These are phyloP conservation scores for Saccharomycopsis oosterbeekiorum DNA, from an alignment of 805 yeast genomes.

Conservation along the genomic window DNA sequence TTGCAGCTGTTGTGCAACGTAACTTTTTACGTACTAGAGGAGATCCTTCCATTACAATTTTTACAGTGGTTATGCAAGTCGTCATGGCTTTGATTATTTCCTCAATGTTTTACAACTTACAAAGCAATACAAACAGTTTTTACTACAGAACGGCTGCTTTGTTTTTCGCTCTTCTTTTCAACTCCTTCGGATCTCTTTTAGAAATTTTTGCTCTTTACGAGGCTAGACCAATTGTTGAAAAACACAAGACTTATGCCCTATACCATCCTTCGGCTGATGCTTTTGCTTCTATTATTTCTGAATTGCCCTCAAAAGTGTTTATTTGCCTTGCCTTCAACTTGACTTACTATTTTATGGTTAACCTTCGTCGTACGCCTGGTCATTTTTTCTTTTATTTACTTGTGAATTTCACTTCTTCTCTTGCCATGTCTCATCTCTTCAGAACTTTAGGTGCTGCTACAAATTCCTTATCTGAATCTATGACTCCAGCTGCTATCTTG, in stretches of 20 bases:
- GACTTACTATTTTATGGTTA: conserved; percentile 42
- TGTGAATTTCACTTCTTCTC: conserved; percentile 33
- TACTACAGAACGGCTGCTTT: conserved; percentile 38
- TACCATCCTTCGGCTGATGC: conserved; percentile 61
- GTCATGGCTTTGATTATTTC: conserved; percentile 34
- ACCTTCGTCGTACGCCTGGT: conserved; percentile 44
- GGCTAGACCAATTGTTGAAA: conserved; percentile 46
- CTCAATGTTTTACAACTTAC: conserved; percentile 34
- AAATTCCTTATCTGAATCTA: conserved; percentile 25
- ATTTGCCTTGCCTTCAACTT: conserved; percentile 39
- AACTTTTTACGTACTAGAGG: conserved; percentile 29
- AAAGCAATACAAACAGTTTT: conserved; percentile 24
- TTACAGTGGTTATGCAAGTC: conserved; percentile 27
- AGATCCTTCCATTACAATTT: conserved; percentile 31
- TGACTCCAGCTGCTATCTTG: conserved; percentile 36
- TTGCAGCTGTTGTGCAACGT: conserved; percentile 26
- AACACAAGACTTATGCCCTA: conserved; percentile 47
- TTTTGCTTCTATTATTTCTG: conserved; percentile 47
- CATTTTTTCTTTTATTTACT: conserved; percentile 44
- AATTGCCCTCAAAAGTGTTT: conserved; percentile 41
- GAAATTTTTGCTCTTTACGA: conserved; percentile 36
- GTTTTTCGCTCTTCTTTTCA: conserved; percentile 41
- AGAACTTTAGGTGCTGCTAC: conserved; percentile 30
- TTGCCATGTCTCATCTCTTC: conserved; percentile 48
- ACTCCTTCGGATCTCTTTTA: conserved; percentile 35